These are phyloP conservation scores for Epicoccum nigrum DNA, from an alignment of 2,329 filamentous ascomycete genomes.

Conservation along the genomic window DNA sequence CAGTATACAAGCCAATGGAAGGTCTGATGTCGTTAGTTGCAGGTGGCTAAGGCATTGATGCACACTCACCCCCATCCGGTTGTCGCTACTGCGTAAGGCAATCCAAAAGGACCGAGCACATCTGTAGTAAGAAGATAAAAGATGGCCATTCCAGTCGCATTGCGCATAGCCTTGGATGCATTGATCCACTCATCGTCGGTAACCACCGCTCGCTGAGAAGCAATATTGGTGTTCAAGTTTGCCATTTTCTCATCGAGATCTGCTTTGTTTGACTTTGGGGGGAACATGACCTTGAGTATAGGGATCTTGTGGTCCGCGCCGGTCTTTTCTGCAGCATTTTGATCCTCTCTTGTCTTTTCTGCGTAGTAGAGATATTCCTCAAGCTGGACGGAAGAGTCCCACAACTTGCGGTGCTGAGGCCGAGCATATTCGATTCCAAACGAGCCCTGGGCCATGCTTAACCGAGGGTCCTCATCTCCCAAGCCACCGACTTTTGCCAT, in stretches of 20 bases:
- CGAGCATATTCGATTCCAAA: background rate
- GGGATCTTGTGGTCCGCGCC: background rate
- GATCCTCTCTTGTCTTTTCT: slow-evolving; percentile 42
- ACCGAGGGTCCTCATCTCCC: slow-evolving; percentile 2
- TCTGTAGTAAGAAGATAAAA: slow-evolving; percentile 57
- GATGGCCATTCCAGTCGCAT: slow-evolving; percentile 35
- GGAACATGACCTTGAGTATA: slow-evolving; percentile 5
- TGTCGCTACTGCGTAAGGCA: slow-evolving; percentile 37
- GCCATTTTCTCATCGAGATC: slow-evolving; percentile 6
- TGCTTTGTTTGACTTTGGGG: background rate
- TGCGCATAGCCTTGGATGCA: slow-evolving; percentile 44
- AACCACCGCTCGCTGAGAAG: slow-evolving; percentile 16
- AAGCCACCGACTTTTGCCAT: slow-evolving; percentile 10
- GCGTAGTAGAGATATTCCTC: slow-evolving; percentile 53
- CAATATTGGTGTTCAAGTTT: background rate
- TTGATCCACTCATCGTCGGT: slow-evolving; percentile 44
- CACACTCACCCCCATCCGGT: slow-evolving; percentile 8
- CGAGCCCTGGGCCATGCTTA: background rate
- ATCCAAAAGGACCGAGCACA: slow-evolving; percentile 47
- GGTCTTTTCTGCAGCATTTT: slow-evolving; percentile 26
- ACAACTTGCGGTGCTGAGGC: slow-evolving; percentile 8
- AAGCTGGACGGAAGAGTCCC: slow-evolving; percentile 23
- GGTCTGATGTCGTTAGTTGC: slow-evolving; percentile 40
- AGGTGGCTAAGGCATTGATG: too few relatives aligned
- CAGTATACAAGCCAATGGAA: slow-evolving; percentile 46